Base-by-base conservation (phyloP, 495 filamentous ascomycete species). In the Penicillium desertorum region DNA sequence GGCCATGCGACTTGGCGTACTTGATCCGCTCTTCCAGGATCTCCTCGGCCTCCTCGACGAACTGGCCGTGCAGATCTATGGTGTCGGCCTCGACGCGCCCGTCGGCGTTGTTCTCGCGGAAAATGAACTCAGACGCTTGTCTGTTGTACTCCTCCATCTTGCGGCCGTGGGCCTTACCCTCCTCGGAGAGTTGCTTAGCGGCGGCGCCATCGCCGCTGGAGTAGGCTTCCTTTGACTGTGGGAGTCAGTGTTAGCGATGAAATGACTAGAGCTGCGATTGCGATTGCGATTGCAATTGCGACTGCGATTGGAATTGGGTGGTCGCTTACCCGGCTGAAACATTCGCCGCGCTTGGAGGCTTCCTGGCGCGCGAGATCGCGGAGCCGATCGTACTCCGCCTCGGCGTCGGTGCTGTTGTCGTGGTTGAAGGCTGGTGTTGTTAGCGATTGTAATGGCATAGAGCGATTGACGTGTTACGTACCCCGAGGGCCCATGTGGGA, bases 61-160 rank as follows among this genome's bases (percentile, higher is more conserved):
- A 96, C 66, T 93, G 87, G 1, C 94, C 92, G 63, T 98, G 94
- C 44, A 98, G 76, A 76, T 98, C 94, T 60, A 98, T 96, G 4
- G 88, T 90, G 64, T 98, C 92, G 23, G 81, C 81, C 11, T 77
- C 76, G 11, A 94, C 86, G 46, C 88, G 81, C 12, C 79, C 86
- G 4, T 70, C 58, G 6, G 88, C 82, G 70, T 97, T 98, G 72
- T 97, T 96, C 72, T 91, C 90, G 3, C 89, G 83, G 80, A 98
- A 97, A 61, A 98, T 98, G 71, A 82, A 95, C 52, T 96, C 90
- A 32, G 90, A 90, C 8, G 94, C 94, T 71, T 95, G 88, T 57
- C 79, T 81, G 78, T 96, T 96, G 70, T 92, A 92, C 29, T 83
- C 75, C 45, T 92, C 88, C 83, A 91, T 89, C 61, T 86, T 78